These are phyloP conservation scores for Chlorella vulgaris DNA, from an alignment of 139 green algal genomes.

Conservation along the genomic window DNA sequence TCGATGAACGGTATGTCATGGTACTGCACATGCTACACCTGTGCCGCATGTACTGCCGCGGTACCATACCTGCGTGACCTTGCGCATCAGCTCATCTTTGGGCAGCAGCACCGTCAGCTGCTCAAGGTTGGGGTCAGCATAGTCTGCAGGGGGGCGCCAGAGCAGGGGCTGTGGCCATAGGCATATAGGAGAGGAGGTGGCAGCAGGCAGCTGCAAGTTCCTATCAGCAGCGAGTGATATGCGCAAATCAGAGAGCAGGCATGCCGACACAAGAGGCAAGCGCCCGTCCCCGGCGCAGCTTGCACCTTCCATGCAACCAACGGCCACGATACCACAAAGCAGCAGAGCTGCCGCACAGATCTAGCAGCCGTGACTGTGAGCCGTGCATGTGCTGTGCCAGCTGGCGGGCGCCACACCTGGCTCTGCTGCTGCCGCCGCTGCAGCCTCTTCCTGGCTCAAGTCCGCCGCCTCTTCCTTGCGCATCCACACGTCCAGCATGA, in stretches of 20 bases:
- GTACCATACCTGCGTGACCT: constrained; percentile 15
- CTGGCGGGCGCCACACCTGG: neutral
- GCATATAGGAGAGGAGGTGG: neutral
- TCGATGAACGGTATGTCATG: too few species aligned
- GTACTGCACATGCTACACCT: too few species aligned
- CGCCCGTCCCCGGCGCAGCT: neutral
- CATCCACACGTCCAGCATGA: constrained; percentile 52
- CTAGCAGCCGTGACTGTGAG: too few species aligned
- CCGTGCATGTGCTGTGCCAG: too few species aligned
- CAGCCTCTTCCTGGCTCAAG: neutral
- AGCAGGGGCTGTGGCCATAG: neutral
- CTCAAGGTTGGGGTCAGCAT: neutral
- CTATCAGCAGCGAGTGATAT: neutral
- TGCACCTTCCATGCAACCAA: neutral
- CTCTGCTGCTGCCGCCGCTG: neutral
- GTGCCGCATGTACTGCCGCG: neutral
- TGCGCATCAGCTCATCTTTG: constrained; percentile 50
- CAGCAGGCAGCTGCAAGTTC: neutral
- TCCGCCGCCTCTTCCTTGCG: constrained; percentile 22
- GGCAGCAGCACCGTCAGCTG: constrained; percentile 49
- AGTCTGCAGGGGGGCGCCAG: constrained; percentile 2
- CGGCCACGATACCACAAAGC: neutral
- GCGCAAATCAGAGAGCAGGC: neutral
- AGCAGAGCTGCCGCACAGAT: neutral
- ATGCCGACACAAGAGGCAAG: neutral